Evolutionary conservation across 1,284 basidiomycete species (phyloP).

Genomic region (Ceratobasidium sp.): DNA sequence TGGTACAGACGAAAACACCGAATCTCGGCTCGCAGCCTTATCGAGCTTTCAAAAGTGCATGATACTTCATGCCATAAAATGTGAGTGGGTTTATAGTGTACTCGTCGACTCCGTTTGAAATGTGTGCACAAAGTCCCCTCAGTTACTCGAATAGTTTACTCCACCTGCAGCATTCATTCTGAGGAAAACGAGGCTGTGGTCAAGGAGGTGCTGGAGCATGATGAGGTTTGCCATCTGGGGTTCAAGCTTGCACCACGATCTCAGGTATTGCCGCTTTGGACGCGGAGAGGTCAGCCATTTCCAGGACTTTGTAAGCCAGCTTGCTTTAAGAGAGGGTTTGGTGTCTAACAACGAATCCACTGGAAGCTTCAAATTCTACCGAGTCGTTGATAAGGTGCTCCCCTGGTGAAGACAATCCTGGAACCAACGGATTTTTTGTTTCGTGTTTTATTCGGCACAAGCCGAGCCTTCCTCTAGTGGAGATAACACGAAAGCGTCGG

Average conservation of each 20-base stretch:
- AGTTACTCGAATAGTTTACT: slow-evolving; percentile 86
- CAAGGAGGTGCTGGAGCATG: slow-evolving; percentile 72
- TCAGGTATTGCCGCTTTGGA: slow-evolving; percentile 81
- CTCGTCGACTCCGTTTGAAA: slow-evolving; percentile 21
- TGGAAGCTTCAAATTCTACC: slow-evolving; percentile 63
- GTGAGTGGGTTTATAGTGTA: slow-evolving; percentile 58
- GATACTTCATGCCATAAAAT: slow-evolving; percentile 95
- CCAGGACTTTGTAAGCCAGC: slow-evolving; percentile 52
- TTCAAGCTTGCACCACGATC: slow-evolving; percentile 75
- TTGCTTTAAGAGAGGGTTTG: not conserved
- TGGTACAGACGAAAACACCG: slow-evolving; percentile 62
- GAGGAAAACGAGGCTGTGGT: slow-evolving; percentile 92
- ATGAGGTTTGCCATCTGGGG: slow-evolving; percentile 66
- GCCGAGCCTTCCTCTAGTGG: not conserved
- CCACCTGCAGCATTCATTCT: slow-evolving; percentile 92
- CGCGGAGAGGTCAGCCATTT: slow-evolving; percentile 75
- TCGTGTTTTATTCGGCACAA: slow-evolving; percentile 74
- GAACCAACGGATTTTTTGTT: slow-evolving; percentile 95
- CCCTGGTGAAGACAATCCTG: slow-evolving; percentile 74
- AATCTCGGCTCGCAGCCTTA: slow-evolving; percentile 81
- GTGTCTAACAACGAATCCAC: not conserved
- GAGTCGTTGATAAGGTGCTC: slow-evolving; percentile 82
- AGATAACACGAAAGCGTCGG: too few species aligned
- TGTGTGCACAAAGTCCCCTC: slow-evolving; percentile 66
- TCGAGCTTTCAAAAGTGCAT: slow-evolving; percentile 91